These are phyloP conservation scores for Trichoderma brevicompactum DNA, from an alignment of 2,329 filamentous ascomycete genomes.

Conservation along the genomic window DNA sequence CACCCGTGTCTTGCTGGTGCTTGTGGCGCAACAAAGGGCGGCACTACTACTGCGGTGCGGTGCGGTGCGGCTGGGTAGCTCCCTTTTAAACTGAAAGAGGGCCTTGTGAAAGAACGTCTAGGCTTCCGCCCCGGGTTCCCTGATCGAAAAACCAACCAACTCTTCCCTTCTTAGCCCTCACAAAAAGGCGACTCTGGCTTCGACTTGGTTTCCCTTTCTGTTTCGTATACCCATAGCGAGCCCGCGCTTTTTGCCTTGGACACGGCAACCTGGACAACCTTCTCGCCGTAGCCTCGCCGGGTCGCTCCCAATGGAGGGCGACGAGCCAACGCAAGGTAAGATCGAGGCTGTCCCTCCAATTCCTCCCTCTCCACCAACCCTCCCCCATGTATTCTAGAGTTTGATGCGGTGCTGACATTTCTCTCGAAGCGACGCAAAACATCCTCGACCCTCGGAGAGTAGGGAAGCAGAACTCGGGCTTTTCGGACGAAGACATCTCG, in stretches of 20 bases:
- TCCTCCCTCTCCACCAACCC: no score
- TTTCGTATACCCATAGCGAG: constrained; percentile 4
- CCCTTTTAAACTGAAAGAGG: constrained; percentile 3
- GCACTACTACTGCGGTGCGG: constrained; percentile 3
- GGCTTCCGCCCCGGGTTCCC: not conserved
- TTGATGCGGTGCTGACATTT: constrained; percentile 5
- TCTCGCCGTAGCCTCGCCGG: constrained; percentile 38
- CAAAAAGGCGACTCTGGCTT: not conserved
- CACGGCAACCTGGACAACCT: constrained; percentile 32
- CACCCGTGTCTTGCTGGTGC: not conserved
- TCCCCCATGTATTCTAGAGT: not conserved
- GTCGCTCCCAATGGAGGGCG: constrained; percentile 50
- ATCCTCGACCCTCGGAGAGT: constrained; percentile 79
- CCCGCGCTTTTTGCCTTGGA: not conserved
- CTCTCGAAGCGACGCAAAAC: constrained; percentile 34
- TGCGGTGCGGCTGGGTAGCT: constrained; percentile 17
- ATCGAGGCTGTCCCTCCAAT: not conserved
- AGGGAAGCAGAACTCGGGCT: constrained; percentile 79
- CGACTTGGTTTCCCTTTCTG: not conserved
- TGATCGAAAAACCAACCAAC: not conserved
- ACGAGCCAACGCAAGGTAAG: constrained; percentile 51
- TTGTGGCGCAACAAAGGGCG: constrained; percentile 12
- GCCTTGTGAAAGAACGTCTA: not conserved
- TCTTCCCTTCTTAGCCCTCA: not conserved
- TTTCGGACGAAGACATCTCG: constrained; percentile 79